Evolutionary conservation across 305 asterid species (phyloP).

Genomic region (Galium porrigens): DNA sequence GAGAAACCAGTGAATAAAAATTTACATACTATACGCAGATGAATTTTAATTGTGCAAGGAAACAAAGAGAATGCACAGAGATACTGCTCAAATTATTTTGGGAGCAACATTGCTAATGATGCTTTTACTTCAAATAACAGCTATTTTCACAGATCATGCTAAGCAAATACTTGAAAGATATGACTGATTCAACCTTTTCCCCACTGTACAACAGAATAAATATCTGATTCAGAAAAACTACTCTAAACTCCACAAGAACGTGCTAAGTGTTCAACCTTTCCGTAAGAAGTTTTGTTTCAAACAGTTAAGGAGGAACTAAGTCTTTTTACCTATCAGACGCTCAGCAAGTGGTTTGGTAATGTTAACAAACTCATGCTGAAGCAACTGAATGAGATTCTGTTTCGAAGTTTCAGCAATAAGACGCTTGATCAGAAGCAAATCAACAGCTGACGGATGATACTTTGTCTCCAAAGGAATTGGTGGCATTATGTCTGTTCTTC

Average conservation of each 20-base stretch:
- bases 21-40: background rate
- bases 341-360: constrained; percentile 65
- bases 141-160: background rate
- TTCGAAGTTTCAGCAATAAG: constrained; percentile 72
- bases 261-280: background rate
- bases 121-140: background rate
- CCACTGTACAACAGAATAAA: background rate
- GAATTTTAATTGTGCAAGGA: background rate
- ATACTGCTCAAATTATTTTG: background rate
- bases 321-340: constrained; percentile 61
- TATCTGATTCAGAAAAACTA: background rate
- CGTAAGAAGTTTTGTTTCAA: background rate
- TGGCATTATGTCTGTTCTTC: constrained; percentile 89
- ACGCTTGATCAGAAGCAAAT: constrained; percentile 75
- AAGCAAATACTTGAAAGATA: background rate
- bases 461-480: constrained; percentile 83
- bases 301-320: constrained; percentile 2
- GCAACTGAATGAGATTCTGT: constrained; percentile 59
- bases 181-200: background rate
- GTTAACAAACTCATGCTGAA: constrained; percentile 84
- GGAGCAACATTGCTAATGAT: background rate
- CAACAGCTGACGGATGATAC: constrained; percentile 91
- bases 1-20: background rate
- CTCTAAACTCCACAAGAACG: background rate
- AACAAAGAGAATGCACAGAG: background rate